Evolutionary conservation across 768 basidiomycete genomes (phyloP), one percentile per base, ranked within the genome.

Genomic region (Cystofilobasidium capitatum): DNA sequence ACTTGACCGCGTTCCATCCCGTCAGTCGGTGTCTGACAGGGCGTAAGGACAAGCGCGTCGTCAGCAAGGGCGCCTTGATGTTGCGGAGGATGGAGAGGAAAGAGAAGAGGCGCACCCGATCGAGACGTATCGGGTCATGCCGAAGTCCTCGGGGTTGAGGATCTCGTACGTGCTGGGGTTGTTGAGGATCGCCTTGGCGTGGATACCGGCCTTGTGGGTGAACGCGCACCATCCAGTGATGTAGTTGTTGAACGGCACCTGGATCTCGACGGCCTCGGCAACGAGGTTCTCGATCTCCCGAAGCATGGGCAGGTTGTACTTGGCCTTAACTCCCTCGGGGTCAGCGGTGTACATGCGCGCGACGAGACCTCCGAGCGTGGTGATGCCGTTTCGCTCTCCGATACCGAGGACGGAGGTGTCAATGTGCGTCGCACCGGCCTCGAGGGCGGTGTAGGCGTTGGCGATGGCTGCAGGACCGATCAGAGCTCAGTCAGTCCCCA

Each of bases 1-100:
- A 91, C 84, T 98, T 99, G 85, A 99, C 93, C 47, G 96, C 96
- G 77, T 98, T 98, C 96, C 94, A 99, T 58, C 94, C 94, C 9
- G 92, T 97, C 69, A 97, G 81, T 73, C 92, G 89, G 78, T 96
- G 92, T 33, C 90, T 89, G 69, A 4, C 42, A 16, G 44, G 70
- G 12, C 42, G 22, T 12, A 12, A 44, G 22, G 42, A 22, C 22
- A 44, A 44, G 12, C 13, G 42, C 42, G 22, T 44, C 13, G 42
- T 44, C 13, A 44, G 42, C 42, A 44, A 12, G 42, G 22, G 13
- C 13, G 42, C 12, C 22, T 22, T n/a, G n/a, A 12, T 44, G 12
- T 12, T 44, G 13, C 42, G 13, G 42, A 44, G 22, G 6, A 7
- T 7, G 31, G 35, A 13, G 16, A 8, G 54, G 10, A 29, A 24